Evolutionary conservation across 257 asterid genomes (phyloP), one percentile per base, ranked within the genome.

Genomic region (Galeopsis tetrahit): DNA sequence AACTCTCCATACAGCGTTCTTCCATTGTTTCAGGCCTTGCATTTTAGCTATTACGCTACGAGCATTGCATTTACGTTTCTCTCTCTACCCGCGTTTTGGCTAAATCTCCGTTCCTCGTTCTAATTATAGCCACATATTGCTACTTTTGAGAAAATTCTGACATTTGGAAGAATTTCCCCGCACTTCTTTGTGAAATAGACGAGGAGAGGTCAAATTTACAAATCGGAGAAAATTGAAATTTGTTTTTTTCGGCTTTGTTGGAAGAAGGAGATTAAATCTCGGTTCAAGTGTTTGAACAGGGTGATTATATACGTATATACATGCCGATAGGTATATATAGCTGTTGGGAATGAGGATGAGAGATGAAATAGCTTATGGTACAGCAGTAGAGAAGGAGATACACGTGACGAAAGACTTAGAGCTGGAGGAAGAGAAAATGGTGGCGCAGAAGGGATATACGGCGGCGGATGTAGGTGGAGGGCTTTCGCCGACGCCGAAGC

Each of bases 391-490:
- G 32, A 66, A 69, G 64, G 81, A 46, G 42, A 10, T 56, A n/a
- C 80, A 56, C 78, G 77, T 39, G 75, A 71, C 48, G 48, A 79
- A 79, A 21, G 78, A 48, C 14, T 78, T 66, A 58, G 84, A 66
- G 78, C 70, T 75, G 79, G 79, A 51, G 70, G 86, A 33, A 28
- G 81, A 75, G 80, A 84, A 74, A 75, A 75, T 76, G 84, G 81
- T 76, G 80, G 76, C 66, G 51, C 60, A 73, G 38, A 73, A 34
- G 77, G 85, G 83, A 56, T 77, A 63, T 80, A 32, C 86, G 73
- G 58, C 87, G 69, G 67, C 76, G 70, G 69, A 73, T 72, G 82
- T 64, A n/a, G 78, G 75, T 21, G 83, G 87, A 46, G 86, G 81
- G 59, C 64, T 88, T 57, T 73, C 72, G 62, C 76, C 71, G 21